Base-by-base conservation (phyloP, 2,329 filamentous ascomycete species). In the Clarireedia homoeocarpa region DNA sequence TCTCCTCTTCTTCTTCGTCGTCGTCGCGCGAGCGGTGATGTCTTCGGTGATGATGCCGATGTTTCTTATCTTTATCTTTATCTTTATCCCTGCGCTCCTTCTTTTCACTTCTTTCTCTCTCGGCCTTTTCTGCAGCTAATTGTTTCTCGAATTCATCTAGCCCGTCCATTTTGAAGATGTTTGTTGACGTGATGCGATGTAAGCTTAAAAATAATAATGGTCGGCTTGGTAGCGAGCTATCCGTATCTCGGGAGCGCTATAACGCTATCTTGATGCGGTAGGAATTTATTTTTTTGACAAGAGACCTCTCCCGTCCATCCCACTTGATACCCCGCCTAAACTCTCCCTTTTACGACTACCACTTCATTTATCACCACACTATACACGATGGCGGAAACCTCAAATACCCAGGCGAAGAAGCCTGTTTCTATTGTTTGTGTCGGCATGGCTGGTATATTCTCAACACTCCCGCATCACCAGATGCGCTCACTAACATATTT, bases 391-490 rank as follows among this genome's bases (percentile, higher is more conserved):
- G 79, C 80, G 72, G 71, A 76, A 48, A 45, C 64, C 53, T 55
- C 64, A 52, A 30, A 54, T 48, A 6, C 58, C 15, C 48, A 56
- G 47, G 56, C 56, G 60, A 66, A 71, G 58, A 73, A 78, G 60
- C 88, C 90, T 42, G 85, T 89, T 47, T 83, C 89, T 59, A 85
- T 99, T 58, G 91, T 97, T 66, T 96, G 91, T 72, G 85, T 99
- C 49, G 94, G 94, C 77, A 97, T 97, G 92, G 94, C 94, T 67
- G 92, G 85, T 86, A 74, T 64, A 47, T 56, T 55, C 46, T 49
- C 36, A 26, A 24, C n/a, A 6, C 20, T 23, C 26, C 20, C 27
- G 39, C 39, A 20, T 23, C 34, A 9, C 26, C n/a, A 30, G 14
- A 48, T 24, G 24, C 48, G 26, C 24, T 55, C 48, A 55, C 46